These are phyloP conservation scores for Lecanoromycetidae sp. DNA, from an alignment of 2,329 filamentous ascomycete species.

Conservation along the genomic window DNA sequence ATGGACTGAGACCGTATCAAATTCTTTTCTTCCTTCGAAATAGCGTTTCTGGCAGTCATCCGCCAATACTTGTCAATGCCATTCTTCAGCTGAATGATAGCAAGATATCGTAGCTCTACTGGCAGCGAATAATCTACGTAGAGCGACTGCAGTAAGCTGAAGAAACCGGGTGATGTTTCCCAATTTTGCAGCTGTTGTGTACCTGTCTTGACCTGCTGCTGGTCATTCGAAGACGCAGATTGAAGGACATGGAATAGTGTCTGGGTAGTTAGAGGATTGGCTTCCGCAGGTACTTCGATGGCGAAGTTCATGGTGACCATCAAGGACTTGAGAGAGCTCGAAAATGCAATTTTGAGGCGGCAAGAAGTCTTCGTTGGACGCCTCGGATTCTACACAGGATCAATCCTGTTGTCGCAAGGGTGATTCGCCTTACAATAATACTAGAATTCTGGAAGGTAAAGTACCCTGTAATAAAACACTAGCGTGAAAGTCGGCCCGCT, in stretches of 20 bases:
- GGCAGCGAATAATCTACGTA: constrained; percentile 72
- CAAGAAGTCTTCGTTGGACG: too few relatives aligned
- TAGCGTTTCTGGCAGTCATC: constrained; percentile 58
- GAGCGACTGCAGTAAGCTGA: constrained; percentile 52
- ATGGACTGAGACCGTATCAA: constrained; percentile 64
- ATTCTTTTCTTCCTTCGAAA: constrained; percentile 59
- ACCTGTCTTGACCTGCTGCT: constrained; percentile 54
- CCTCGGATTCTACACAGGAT: too few relatives aligned
- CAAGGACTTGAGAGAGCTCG: not conserved
- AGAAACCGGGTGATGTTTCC: constrained; percentile 56
- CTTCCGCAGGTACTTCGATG: constrained; percentile 39
- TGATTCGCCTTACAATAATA: not conserved
- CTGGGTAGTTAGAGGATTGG: constrained; percentile 51
- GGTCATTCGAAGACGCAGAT: constrained; percentile 50
- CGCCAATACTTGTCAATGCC: constrained; percentile 94
- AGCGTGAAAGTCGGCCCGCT: too few relatives aligned
- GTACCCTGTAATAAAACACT: too few relatives aligned
- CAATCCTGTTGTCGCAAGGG: too few relatives aligned
- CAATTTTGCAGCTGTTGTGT: constrained; percentile 58
- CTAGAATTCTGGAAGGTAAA: not conserved
- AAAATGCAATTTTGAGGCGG: too few relatives aligned
- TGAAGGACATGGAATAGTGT: constrained; percentile 52
- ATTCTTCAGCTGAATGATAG: constrained; percentile 91
- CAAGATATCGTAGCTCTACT: constrained; percentile 69
- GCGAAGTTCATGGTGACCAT: constrained; percentile 10